phyloP scores from a whole-genome alignment of 2,329 filamentous ascomycete genomes.

The Domatiomyces globalis region DNA sequence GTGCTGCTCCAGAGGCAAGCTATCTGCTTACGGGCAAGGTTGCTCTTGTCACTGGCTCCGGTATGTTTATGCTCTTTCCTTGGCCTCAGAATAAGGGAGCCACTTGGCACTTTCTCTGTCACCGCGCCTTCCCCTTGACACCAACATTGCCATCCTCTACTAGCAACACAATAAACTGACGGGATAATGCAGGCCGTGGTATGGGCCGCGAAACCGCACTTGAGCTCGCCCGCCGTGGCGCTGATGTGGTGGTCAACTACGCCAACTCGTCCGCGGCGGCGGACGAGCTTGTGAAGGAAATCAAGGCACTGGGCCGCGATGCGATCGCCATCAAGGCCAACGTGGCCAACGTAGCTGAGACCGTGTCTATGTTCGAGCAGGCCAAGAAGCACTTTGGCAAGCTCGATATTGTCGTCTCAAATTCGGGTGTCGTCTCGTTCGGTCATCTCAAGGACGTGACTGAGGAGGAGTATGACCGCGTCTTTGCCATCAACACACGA shows the following conservation, averaged over 20 bases:
- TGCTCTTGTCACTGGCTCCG: constrained; percentile 20
- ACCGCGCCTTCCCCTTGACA: constrained; percentile 3
- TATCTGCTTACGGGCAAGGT: constrained; percentile 34
- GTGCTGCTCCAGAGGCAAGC: constrained; percentile 9
- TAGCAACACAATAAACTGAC: constrained; percentile 3
- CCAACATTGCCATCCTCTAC: not conserved
- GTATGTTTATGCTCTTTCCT: constrained; percentile 7
- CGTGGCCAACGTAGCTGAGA: constrained; percentile 50
- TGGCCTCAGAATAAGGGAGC: not conserved
- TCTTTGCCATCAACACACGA: constrained; percentile 54
- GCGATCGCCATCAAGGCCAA: constrained; percentile 54
- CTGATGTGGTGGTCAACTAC: constrained; percentile 29
- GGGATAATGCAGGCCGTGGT: constrained; percentile 24
- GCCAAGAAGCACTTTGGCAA: constrained; percentile 50
- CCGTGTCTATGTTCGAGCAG: constrained; percentile 47
- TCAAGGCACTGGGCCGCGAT: constrained; percentile 50
- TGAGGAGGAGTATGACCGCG: constrained; percentile 57
- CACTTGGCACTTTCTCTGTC: not conserved
- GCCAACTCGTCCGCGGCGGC: constrained; percentile 50
- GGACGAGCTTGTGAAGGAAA: constrained; percentile 50
- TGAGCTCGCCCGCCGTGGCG: constrained; percentile 28
- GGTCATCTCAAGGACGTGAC: constrained; percentile 54
- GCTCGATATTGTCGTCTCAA: constrained; percentile 50
- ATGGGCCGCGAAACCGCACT: constrained; percentile 30
- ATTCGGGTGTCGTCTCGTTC: constrained; percentile 48